Percentiles rank a stretch among this genome's conserved stretches.
These are phyloP conservation scores for Phytophthora nicotianae DNA, from an alignment of 352 stramenopile genomes.

Conservation along the genomic window DNA sequence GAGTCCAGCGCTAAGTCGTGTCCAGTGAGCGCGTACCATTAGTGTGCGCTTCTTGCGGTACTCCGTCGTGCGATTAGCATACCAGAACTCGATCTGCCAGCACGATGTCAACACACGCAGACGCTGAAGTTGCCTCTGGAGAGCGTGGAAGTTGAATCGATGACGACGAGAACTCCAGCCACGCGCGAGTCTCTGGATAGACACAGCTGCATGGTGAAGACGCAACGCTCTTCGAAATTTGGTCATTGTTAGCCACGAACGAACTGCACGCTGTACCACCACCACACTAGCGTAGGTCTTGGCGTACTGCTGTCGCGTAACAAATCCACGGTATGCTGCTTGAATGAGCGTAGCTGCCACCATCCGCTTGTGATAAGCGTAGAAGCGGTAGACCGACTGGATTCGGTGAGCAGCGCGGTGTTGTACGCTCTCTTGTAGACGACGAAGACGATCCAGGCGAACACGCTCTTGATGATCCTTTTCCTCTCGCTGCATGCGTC, in stretches of 20 bases:
- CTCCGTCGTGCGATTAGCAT: slow-evolving; percentile 22
- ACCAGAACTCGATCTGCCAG: slow-evolving; percentile 67
- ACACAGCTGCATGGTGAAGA: slow-evolving; percentile 31
- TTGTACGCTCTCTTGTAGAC: slow-evolving; percentile 36
- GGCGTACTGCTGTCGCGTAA: slow-evolving; percentile 23
- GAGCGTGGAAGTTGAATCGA: slow-evolving; percentile 50
- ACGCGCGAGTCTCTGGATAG: slow-evolving; percentile 56
- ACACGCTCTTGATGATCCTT: slow-evolving; percentile 34
- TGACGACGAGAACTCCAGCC: slow-evolving; percentile 40
- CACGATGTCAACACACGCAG: slow-evolving; percentile 46
- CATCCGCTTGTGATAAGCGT: slow-evolving; percentile 30
- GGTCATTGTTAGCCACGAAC: slow-evolving; percentile 19
- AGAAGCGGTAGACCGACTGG: slow-evolving; percentile 33
- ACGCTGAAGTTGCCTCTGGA: slow-evolving; percentile 43
- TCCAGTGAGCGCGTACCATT: slow-evolving; percentile 40
- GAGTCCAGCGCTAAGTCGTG: slow-evolving; percentile 34
- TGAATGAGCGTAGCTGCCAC: slow-evolving; percentile 37
- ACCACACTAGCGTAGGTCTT: slow-evolving; percentile 12
- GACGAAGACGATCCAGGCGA: slow-evolving; percentile 23
- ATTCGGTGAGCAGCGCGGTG: slow-evolving; percentile 40
- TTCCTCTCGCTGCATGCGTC: slow-evolving; percentile 36
- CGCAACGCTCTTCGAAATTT: slow-evolving; percentile 26
- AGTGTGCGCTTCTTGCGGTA: slow-evolving; percentile 35
- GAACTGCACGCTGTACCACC: slow-evolving; percentile 25
- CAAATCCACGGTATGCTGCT: slow-evolving; percentile 32